Evolutionary conservation across 495 filamentous ascomycete species (phyloP), one percentile per base, ranked within the genome.

Genomic region (Podospora comata): DNA sequence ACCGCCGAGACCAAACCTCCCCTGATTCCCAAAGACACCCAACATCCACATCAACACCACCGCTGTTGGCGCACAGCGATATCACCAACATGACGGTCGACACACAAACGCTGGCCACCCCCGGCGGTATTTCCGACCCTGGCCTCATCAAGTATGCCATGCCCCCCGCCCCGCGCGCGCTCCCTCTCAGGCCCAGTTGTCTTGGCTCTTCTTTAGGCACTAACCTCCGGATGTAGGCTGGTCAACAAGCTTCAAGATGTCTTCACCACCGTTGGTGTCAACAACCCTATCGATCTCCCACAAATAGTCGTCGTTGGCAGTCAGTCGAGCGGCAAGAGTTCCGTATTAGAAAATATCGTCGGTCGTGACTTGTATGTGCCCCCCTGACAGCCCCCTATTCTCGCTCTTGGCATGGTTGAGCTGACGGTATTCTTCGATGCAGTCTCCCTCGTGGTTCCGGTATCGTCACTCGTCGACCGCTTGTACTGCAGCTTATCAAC

Each of bases 241-340:
- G 95, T 99, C 74, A 99, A 99, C 85, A 97, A 96, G 83, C 88
- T 99, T 30, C 95, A 99, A 77, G 95, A 99, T 93, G 96, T 98
- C 68, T 99, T 99, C 78, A 89, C 95, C 58, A 98, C 95, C 53
- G 96, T 99, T 70, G 96, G 96, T 62, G 95, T 99, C 85, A 84
- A 97, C 85, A 99, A 99, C 80, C 96, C 96, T 59, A 99, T 99
- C 84, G 96, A 99, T 85, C 81, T 99, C 68, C 96, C 96, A 28
- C 96, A 99, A 84, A 99, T 99, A 80, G 95, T 90, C 68, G 96
- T 99, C 67, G 96, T 99, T 60, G 96, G 96, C 72, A 97, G 94
- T 77, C 96, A 99, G 84, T 98, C 96, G 15, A 97, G 93, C 79
- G 96, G 96, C 77, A 99, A 99, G 89, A 97, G 94, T 84, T 98